Percentiles rank a stretch among this genome's conserved stretches.
Conservation (phyloP, 495 filamentous ascomycete species). For the Sordaria brevicollis region DNA sequence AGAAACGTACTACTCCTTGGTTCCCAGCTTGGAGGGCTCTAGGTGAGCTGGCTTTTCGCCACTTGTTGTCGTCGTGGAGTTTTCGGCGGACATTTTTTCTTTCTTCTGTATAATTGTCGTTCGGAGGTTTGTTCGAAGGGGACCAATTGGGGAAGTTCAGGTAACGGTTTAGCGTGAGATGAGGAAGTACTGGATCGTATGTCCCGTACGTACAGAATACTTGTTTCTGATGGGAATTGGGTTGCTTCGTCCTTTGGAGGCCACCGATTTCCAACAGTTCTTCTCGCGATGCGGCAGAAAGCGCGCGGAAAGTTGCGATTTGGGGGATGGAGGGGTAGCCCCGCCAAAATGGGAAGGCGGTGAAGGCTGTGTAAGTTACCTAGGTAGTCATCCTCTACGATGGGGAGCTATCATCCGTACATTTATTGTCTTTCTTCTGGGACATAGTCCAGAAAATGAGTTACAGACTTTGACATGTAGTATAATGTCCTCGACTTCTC, state of each 20-base stretch:
- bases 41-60: constrained; percentile 37
- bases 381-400: background rate
- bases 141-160: background rate
- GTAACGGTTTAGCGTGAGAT: background rate
- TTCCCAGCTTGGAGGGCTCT: constrained; percentile 54
- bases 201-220: background rate
- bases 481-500: background rate
- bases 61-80: background rate
- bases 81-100: background rate
- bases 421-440: background rate
- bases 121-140: background rate
- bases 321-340: background rate
- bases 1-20: constrained; percentile 54
- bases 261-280: background rate
- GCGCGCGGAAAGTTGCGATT: background rate
- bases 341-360: background rate
- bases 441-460: background rate
- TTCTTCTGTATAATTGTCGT: background rate
- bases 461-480: background rate
- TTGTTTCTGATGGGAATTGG: background rate
- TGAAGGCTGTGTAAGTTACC: background rate
- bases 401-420: background rate
- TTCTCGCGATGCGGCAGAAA: background rate
- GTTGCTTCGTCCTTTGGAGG: background rate
- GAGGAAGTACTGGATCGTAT: background rate